A percentile compares a stretch with the other conserved stretches of the same genome.
Conservation (phyloP, 306 rosid genomes). For the Heteromeles arbutifolia region DNA sequence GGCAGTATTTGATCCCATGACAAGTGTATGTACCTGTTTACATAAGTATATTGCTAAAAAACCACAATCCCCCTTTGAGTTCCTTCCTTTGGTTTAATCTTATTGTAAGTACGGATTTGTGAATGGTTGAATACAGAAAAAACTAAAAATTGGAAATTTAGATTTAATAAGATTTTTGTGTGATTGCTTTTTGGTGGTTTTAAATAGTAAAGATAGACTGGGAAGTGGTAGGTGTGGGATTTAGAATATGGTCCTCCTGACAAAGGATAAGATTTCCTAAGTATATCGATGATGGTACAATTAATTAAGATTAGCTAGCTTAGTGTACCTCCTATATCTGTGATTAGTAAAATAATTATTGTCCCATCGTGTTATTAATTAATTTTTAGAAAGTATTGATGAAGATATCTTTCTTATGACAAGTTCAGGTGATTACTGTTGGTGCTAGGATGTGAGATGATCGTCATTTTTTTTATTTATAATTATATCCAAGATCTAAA, state of each 20-base stretch:
- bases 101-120: not conserved
- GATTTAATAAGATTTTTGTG: not conserved
- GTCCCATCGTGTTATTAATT: not conserved
- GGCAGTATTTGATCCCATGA: conserved; percentile 26
- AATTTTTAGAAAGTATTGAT: not conserved
- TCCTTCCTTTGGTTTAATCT: conserved; percentile 13
- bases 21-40: conserved; percentile 27
- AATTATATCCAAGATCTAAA: too few relatives aligned
- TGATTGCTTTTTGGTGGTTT: conserved; percentile 15
- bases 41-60: not conserved
- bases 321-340: not conserved
- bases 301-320: conserved; percentile 17
- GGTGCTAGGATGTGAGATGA: not conserved
- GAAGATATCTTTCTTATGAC: conserved; percentile 2
- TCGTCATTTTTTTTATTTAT: not conserved
- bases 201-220: conserved; percentile 17
- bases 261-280: conserved; percentile 34
- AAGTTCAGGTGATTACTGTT: conserved; percentile 6
- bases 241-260: conserved; percentile 26
- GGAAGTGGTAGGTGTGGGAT: conserved; percentile 33
- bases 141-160: conserved; percentile 1
- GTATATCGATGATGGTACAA: conserved; percentile 12
- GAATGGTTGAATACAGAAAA: conserved; percentile 18
- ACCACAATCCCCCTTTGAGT: not conserved
- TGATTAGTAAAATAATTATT: conserved; percentile 15